phyloP scores from a whole-genome alignment of 2,329 filamentous ascomycete species.

The Lachnellula cervina region DNA sequence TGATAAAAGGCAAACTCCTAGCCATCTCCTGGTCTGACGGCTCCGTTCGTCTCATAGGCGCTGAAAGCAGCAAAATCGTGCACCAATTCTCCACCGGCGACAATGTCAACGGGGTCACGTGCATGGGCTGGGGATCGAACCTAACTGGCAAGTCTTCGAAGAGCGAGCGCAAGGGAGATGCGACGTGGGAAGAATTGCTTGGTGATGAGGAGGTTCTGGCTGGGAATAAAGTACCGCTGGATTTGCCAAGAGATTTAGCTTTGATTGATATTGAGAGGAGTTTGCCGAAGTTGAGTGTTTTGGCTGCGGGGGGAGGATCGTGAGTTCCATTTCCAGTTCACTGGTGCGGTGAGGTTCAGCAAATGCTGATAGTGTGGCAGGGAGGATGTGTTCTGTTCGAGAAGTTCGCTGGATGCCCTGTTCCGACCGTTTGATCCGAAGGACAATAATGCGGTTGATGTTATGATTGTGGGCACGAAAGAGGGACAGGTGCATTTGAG shows the following conservation, averaged over 20 bases:
- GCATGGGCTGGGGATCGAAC: constrained; percentile 37
- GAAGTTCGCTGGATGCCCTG: constrained; percentile 31
- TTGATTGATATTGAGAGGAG: constrained; percentile 72
- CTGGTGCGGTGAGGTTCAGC: not conserved
- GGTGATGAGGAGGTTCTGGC: constrained; percentile 6
- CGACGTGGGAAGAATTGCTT: constrained; percentile 21
- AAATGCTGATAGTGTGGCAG: constrained; percentile 17
- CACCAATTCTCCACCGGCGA: constrained; percentile 55
- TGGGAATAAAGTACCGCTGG: constrained; percentile 25
- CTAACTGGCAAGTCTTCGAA: constrained; percentile 17
- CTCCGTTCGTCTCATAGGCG: constrained; percentile 67
- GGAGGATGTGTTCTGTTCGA: constrained; percentile 33
- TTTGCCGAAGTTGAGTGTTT: constrained; percentile 68
- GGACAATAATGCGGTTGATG: constrained; percentile 70
- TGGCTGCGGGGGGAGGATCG: constrained; percentile 62
- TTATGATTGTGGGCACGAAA: constrained; percentile 69
- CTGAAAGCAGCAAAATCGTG: constrained; percentile 76
- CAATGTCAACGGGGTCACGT: constrained; percentile 38
- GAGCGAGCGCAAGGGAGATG: constrained; percentile 11
- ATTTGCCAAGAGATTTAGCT: constrained; percentile 69
- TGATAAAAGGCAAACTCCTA: constrained; percentile 60
- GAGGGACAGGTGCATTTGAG: constrained; percentile 70
- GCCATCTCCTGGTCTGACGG: constrained; percentile 83
- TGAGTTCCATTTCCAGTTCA: constrained; percentile 36
- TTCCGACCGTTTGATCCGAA: constrained; percentile 43